Conservation (phyloP, 169 alveolate genomes). For the Eimeria zaria region DNA sequence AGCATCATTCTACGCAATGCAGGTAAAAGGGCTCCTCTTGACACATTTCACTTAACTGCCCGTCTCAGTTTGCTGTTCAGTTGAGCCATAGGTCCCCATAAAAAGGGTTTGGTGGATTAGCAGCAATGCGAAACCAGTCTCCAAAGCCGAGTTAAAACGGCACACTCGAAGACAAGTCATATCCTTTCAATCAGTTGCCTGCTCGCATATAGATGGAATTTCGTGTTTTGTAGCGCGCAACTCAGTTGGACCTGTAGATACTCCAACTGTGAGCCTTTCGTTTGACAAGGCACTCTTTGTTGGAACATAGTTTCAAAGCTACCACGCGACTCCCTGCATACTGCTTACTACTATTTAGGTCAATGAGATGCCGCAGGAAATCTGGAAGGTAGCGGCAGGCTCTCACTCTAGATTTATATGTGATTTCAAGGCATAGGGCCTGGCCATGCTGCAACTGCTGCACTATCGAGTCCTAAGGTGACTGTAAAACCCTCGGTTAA, state of each 20-base stretch:
- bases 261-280: neutral
- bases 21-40: neutral
- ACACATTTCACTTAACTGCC: neutral
- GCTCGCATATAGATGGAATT: neutral
- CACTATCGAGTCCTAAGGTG: neutral
- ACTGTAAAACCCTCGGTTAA: neutral
- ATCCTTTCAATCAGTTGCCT: neutral
- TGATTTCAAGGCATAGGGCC: neutral
- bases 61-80: neutral
- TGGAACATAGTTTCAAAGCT: neutral
- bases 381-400: neutral
- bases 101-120: neutral
- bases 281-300: neutral
- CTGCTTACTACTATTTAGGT: neutral
- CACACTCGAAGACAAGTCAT: neutral
- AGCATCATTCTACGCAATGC: neutral
- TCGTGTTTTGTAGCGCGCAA: neutral
- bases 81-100: neutral
- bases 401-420: neutral
- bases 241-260: neutral
- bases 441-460: no score
- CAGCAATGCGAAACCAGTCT: neutral
- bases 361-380: neutral
- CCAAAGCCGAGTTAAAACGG: neutral
- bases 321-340: neutral